Evolutionary conservation across 805 yeast genomes (phyloP).

Genomic region (Saccharomyces kudriavzevii): DNA sequence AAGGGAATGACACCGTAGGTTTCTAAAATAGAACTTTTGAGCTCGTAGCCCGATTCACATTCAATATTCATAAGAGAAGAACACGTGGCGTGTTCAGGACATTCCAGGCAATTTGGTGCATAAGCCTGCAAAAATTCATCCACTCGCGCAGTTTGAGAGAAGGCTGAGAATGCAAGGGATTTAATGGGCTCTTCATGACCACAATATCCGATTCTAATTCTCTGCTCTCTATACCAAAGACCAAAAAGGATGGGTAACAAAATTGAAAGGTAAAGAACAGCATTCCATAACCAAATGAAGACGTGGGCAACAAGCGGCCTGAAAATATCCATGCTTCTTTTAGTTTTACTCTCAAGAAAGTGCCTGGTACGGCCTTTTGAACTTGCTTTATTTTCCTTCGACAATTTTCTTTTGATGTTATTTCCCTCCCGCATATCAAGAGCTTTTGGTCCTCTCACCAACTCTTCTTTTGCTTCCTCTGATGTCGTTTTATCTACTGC

Average conservation of each 20-base stretch:
- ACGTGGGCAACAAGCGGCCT: neutral
- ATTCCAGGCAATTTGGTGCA: constrained; percentile 58
- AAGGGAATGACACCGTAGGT: constrained; percentile 51
- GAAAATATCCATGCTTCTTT: neutral
- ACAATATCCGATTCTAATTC: constrained; percentile 61
- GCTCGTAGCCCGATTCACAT: constrained; percentile 60
- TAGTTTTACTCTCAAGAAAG: neutral
- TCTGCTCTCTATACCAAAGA: constrained; percentile 57
- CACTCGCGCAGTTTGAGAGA: constrained; percentile 40
- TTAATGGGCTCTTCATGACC: constrained; percentile 40
- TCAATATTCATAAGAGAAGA: constrained; percentile 45
- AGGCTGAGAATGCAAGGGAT: constrained; percentile 17
- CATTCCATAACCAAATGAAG: neutral
- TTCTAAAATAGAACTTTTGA: constrained; percentile 21
- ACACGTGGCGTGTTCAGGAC: constrained; percentile 77
- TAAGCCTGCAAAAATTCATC: constrained; percentile 34
- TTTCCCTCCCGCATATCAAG: neutral
- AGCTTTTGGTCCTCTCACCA: neutral
- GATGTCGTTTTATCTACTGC: neutral
- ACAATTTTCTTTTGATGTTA: neutral
- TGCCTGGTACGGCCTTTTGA: neutral
- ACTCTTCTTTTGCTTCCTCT: neutral
- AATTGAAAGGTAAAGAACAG: constrained; percentile 28
- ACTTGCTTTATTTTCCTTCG: neutral
- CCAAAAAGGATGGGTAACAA: constrained; percentile 34